Evolutionary conservation across 1,139 yeast genomes (phyloP), one percentile per base, ranked within the genome.

Genomic region (Lodderomyces theae): DNA sequence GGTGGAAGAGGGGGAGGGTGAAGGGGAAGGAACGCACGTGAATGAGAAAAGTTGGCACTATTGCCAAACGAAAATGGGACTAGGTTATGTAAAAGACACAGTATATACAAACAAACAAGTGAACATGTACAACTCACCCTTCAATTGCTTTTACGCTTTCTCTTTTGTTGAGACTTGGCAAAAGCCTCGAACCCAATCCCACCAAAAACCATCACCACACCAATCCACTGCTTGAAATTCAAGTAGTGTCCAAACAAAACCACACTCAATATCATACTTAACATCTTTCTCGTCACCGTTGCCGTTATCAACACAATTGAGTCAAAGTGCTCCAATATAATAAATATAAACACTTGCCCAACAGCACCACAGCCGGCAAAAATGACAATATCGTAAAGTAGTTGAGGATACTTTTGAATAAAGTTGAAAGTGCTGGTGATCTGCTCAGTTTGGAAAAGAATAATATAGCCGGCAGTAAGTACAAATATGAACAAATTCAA

Each of bases 251-350:
- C 94, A 63, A 89, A 92, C 51, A 92, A 68, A 2, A 87, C 60
- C 40, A 92, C 96, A 55, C 96, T 86, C 44, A 92, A 64, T 16
- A 89, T 72, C 97, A 92, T 90, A 39, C 97, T 88, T 40, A 89
- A 69, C 97, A 92, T 90, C 57, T 92, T 92, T 50, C 99, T 75
- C 1, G 98, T 90, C 7, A 92, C 97, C 0, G 97, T 94, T 15
- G 95, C 94, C 23, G 96, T 90, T 26, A 92, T 89, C 41, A 92
- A 68, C 1, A 87, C 77, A 45, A 92, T 69, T 3, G 96, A 86
- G 39, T 92, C 96, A 57, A 86, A 92, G 45, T 78, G 72, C 52
- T 87, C 95, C 38, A 92, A 67, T 1, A 96, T 88, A 42, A 82
- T 66, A 60, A 90, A 92, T 38, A 92, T 88, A 61, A 92, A 92